Conservation (phyloP, 805 yeast species). For the Kazachstania kunashirensis region DNA sequence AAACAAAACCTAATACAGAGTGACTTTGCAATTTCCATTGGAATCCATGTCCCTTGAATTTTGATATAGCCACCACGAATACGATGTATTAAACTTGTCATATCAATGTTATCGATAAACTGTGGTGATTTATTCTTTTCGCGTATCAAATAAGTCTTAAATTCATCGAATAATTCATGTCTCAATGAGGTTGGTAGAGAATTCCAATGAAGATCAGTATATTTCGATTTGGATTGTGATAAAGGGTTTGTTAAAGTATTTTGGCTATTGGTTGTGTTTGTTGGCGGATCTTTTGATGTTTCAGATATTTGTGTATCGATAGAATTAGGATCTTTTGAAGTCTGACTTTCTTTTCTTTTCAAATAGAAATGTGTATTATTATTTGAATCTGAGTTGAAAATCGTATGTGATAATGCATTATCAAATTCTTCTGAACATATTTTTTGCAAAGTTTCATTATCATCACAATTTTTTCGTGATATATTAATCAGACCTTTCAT, state of each 20-base stretch:
- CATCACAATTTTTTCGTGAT: conserved; percentile 2
- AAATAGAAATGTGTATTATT: not conserved
- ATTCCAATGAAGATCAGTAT: conserved; percentile 26
- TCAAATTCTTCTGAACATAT: conserved; percentile 6
- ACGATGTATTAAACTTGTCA: conserved; percentile 36
- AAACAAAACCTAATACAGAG: conserved; percentile 70
- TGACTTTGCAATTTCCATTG: conserved; percentile 53
- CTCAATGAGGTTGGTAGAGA: conserved; percentile 13
- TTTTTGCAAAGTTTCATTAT: not conserved
- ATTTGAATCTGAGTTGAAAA: not conserved
- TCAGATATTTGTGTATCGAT: not conserved
- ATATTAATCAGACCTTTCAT: conserved; percentile 18
- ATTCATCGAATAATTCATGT: conserved; percentile 9
- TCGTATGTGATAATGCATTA: conserved; percentile 1
- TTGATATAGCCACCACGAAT: conserved; percentile 88
- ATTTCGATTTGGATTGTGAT: conserved; percentile 5
- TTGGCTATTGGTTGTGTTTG: not conserved
- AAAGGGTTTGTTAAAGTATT: not conserved
- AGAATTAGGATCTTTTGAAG: not conserved
- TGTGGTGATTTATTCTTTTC: conserved; percentile 8
- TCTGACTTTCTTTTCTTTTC: no score
- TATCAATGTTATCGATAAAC: conserved; percentile 10
- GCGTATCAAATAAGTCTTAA: conserved; percentile 7
- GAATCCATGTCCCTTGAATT: conserved; percentile 93
- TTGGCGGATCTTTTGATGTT: not conserved